These are phyloP conservation scores for Ophiorrhiza pumila DNA, from an alignment of 257 asterid genomes.

Conservation along the genomic window DNA sequence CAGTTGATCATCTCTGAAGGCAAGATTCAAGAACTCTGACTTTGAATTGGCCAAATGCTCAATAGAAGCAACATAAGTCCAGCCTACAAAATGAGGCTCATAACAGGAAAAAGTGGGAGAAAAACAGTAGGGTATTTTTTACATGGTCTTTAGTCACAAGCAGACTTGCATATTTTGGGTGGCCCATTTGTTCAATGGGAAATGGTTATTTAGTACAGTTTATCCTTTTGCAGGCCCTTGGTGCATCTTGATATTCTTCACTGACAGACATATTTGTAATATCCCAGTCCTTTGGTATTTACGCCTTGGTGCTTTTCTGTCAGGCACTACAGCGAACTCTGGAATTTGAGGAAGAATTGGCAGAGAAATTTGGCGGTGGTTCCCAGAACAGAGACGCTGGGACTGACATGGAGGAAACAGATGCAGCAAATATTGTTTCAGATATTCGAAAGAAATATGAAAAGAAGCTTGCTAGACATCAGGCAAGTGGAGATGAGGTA, in stretches of 20 bases:
- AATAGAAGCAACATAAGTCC: not conserved
- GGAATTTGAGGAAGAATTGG: conserved; percentile 98
- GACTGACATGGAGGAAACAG: conserved; percentile 59
- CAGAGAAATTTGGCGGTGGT: conserved; percentile 96
- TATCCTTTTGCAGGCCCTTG: not conserved
- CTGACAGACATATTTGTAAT: not conserved
- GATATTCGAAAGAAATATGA: conserved; percentile 96
- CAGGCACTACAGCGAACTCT: conserved; percentile 94
- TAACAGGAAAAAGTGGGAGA: not conserved
- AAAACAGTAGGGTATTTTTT: not conserved
- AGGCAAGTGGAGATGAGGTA: conserved; percentile 76
- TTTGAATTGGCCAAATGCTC: not conserved
- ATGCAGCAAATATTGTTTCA: conserved; percentile 54
- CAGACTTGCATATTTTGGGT: not conserved
- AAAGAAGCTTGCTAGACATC: conserved; percentile 82
- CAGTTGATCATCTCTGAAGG: not conserved
- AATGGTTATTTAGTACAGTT: not conserved
- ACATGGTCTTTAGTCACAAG: not conserved
- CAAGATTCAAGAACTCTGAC: not conserved
- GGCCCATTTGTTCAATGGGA: not conserved
- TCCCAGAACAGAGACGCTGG: conserved; percentile 58
- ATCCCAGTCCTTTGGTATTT: not conserved
- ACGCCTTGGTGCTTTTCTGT: conserved; percentile 23
- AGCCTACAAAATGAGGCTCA: not conserved
- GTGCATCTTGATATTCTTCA: not conserved